Evolutionary conservation across 2,329 filamentous ascomycete genomes (phyloP).

Genomic region (Aspergillus viridinutans): DNA sequence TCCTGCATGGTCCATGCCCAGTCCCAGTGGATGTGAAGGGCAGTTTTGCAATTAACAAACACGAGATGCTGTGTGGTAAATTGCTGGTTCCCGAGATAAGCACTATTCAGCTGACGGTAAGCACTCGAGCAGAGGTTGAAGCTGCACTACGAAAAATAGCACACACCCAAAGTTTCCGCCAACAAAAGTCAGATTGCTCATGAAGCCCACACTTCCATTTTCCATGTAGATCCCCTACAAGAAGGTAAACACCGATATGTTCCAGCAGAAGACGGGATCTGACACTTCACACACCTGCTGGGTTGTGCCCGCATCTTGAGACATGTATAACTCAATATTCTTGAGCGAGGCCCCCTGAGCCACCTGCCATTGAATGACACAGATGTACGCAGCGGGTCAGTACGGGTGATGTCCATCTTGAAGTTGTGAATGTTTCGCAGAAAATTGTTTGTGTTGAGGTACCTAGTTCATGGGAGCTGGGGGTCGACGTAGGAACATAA

Average conservation of each 20-base stretch:
- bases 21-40: conserved; percentile 54
- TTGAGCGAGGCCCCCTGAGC: conserved; percentile 68
- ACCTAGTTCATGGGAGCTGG: no score
- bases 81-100: conserved; percentile 56
- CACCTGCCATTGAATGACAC: conserved; percentile 67
- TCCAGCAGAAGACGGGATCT: no score
- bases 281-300: no score
- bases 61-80: conserved; percentile 54
- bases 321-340: conserved; percentile 71
- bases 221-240: conserved; percentile 28
- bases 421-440: conserved; percentile 18
- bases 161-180: conserved; percentile 55
- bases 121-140: no score
- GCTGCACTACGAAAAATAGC: no score
- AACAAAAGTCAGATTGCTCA: conserved; percentile 56
- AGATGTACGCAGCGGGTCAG: no score
- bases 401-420: no score
- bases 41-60: conserved; percentile 50
- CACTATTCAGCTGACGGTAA: no score
- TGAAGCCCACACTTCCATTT: conserved; percentile 52
- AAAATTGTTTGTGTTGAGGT: conserved; percentile 21
- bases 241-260: no score
- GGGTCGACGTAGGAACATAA: no score
- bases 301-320: conserved; percentile 33
- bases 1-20: conserved; percentile 55